phyloP scores from a whole-genome alignment of 257 asterid species.

The Osmanthus fragrans region DNA sequence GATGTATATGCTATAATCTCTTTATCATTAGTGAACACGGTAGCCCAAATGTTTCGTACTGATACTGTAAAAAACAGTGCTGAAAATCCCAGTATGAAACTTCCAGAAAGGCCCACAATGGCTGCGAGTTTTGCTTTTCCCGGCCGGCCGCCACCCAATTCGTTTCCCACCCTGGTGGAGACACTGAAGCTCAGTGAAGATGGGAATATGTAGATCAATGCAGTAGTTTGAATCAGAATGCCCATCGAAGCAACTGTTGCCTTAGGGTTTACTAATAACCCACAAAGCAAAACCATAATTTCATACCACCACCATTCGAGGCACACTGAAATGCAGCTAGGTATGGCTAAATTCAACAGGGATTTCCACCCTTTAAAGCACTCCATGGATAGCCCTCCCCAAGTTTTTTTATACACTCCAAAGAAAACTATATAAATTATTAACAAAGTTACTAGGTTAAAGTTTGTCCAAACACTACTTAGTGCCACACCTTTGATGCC shows the following conservation, averaged over 20 bases:
- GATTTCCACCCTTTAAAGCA: conserved; percentile 65
- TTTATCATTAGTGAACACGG: conserved; percentile 64
- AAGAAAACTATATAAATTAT: conserved; percentile 48
- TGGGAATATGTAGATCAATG: conserved; percentile 80
- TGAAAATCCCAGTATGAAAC: conserved; percentile 54
- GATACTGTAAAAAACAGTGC: conserved; percentile 61
- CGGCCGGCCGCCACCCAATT: conserved; percentile 61
- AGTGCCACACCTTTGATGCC: conserved; percentile 70
- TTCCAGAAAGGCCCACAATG: conserved; percentile 50
- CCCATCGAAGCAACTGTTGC: conserved; percentile 90
- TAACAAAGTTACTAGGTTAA: conserved; percentile 54
- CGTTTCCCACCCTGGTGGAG: conserved; percentile 77
- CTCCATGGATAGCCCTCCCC: conserved; percentile 54
- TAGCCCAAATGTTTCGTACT: conserved; percentile 65
- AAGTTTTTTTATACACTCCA: conserved; percentile 54
- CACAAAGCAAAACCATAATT: conserved; percentile 73
- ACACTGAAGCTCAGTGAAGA: conserved; percentile 74
- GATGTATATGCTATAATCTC: conserved; percentile 66
- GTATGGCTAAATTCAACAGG: conserved; percentile 55
- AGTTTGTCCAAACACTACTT: conserved; percentile 62
- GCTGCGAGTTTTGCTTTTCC: conserved; percentile 60
- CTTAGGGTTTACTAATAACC: conserved; percentile 52
- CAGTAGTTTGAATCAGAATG: conserved; percentile 68
- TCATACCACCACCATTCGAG: conserved; percentile 98
- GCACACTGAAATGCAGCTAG: conserved; percentile 82